These are phyloP conservation scores for Ailanthus altissimus DNA, from an alignment of 345 rosid species.

Conservation along the genomic window DNA sequence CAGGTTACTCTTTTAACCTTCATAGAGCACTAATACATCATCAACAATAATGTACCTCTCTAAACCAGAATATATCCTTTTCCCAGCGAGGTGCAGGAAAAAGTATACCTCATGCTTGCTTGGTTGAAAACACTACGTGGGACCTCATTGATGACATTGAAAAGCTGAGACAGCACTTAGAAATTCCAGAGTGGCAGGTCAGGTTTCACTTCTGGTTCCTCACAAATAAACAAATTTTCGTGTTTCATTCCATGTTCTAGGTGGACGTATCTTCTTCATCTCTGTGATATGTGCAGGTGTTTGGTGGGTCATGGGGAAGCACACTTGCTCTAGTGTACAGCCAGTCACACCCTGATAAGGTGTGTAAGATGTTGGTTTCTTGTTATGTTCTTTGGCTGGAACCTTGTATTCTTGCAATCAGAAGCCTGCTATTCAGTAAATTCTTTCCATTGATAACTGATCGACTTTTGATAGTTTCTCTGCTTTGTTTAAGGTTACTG, in stretches of 20 bases:
- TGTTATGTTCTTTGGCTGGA: slow-evolving; percentile 3
- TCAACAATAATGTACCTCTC: slow-evolving; percentile 1
- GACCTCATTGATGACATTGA: slow-evolving; percentile 84
- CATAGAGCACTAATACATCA: not conserved
- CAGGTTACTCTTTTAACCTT: slow-evolving; percentile 51
- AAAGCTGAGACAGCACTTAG: slow-evolving; percentile 74
- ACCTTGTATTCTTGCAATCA: not conserved
- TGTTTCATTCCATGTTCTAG: not conserved
- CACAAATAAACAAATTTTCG: not conserved
- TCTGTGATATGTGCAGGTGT: slow-evolving; percentile 58
- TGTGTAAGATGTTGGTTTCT: slow-evolving; percentile 22
- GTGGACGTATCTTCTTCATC: slow-evolving; percentile 6
- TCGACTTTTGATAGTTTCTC: slow-evolving; percentile 10
- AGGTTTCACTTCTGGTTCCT: not conserved
- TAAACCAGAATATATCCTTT: slow-evolving; percentile 10
- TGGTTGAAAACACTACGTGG: slow-evolving; percentile 91
- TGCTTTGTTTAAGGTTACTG: slow-evolving; percentile 61
- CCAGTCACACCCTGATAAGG: slow-evolving; percentile 88
- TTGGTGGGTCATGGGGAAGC: slow-evolving; percentile 99
- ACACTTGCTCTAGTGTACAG: slow-evolving; percentile 88
- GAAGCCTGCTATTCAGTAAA: not conserved
- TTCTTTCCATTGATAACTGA: slow-evolving; percentile 1
- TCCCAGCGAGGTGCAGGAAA: slow-evolving; percentile 88
- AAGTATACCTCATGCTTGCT: slow-evolving; percentile 97
- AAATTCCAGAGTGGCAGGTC: slow-evolving; percentile 95